phyloP scores from a whole-genome alignment of 257 asterid genomes.

The Oldenlandia corymbosa region DNA sequence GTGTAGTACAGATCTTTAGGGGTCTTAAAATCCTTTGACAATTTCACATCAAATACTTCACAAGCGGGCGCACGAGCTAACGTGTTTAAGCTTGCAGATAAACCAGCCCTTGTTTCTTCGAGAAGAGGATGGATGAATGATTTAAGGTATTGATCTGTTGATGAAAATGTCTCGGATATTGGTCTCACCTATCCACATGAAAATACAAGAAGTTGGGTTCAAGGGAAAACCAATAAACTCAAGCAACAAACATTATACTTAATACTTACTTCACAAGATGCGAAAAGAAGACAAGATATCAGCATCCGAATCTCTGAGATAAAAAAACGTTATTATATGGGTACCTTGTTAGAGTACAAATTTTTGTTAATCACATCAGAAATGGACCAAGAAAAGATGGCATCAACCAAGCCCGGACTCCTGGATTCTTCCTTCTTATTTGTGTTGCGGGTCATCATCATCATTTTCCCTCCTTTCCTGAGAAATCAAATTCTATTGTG shows the following conservation, averaged over 20 bases:
- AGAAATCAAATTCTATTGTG: background rate
- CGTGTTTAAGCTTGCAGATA: slow-evolving; percentile 35
- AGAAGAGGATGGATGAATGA: slow-evolving; percentile 50
- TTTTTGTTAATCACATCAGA: slow-evolving; percentile 36
- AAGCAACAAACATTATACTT: background rate
- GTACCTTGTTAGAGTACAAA: slow-evolving; percentile 46
- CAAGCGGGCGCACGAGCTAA: slow-evolving; percentile 33
- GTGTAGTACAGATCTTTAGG: slow-evolving; percentile 19
- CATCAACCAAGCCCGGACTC: slow-evolving; percentile 16
- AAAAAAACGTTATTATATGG: background rate
- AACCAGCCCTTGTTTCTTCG: slow-evolving; percentile 70
- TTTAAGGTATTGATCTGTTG: slow-evolving; percentile 31
- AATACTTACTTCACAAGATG: too few relatives aligned
- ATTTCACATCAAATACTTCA: slow-evolving; percentile 27
- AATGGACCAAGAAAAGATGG: slow-evolving; percentile 55
- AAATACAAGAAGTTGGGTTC: background rate
- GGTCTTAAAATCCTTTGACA: background rate
- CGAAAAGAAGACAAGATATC: too few relatives aligned
- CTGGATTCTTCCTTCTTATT: background rate
- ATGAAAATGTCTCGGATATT: slow-evolving; percentile 38
- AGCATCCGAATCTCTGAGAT: background rate
- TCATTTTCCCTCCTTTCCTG: background rate
- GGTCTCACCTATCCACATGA: slow-evolving; percentile 33
- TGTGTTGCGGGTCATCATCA: background rate
- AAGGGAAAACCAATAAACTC: background rate